A percentile compares a stretch with the other conserved stretches of the same genome.
phyloP scores from a whole-genome alignment of 2,329 filamentous ascomycete species.

The Aspergillus sp. region DNA sequence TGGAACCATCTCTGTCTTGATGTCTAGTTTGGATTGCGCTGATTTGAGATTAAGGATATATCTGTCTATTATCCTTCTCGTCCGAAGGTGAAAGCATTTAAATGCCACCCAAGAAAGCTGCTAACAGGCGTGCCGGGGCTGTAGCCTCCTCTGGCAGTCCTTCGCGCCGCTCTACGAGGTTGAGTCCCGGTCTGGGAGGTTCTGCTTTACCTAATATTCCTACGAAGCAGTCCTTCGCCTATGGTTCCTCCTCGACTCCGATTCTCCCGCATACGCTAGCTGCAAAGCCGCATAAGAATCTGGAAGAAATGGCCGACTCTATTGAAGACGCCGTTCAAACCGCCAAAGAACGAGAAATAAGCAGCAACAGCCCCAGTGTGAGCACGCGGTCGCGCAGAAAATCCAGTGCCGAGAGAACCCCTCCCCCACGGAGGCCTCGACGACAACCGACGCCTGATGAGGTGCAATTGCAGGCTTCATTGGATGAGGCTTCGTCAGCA shows the following conservation, averaged over 20 bases:
- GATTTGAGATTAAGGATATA: background rate
- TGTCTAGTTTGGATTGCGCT: background rate
- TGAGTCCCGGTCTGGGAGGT: constrained; percentile 21
- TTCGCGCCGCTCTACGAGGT: constrained; percentile 17
- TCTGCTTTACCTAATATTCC: constrained; percentile 38
- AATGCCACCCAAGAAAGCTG: constrained; percentile 29
- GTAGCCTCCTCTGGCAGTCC: constrained; percentile 10
- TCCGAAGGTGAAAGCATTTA: background rate
- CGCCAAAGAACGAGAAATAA: constrained; percentile 23
- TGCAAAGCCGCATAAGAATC: constrained; percentile 29
- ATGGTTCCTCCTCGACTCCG: constrained; percentile 39
- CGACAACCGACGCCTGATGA: constrained; percentile 38
- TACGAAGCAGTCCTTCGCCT: constrained; percentile 41
- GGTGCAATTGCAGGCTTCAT: constrained; percentile 28
- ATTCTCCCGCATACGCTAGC: constrained; percentile 36
- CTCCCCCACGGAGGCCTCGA: constrained; percentile 22
- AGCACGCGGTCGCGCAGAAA: constrained; percentile 14
- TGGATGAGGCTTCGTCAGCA: constrained; percentile 27
- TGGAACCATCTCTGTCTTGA: background rate
- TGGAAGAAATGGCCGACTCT: constrained; percentile 32
- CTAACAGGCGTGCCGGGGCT: constrained; percentile 18
- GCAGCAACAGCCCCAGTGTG: constrained; percentile 9
- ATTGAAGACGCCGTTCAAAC: constrained; percentile 33
- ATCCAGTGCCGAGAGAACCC: constrained; percentile 11
- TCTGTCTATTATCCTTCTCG: background rate